Conservation (phyloP, 2,329 filamentous ascomycete species). For the Byssochlamys sp. region DNA sequence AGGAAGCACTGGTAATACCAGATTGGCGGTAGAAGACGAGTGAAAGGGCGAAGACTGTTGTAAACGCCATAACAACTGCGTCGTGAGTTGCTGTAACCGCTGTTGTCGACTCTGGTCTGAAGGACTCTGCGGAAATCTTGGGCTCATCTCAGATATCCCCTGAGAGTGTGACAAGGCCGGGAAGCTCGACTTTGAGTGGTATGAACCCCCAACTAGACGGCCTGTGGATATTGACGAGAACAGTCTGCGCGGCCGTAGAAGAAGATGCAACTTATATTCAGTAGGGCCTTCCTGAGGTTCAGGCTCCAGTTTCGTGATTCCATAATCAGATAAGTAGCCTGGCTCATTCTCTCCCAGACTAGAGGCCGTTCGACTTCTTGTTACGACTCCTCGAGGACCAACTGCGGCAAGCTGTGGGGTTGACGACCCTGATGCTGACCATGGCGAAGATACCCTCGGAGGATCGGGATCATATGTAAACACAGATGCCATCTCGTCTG, state of each 20-base stretch:
- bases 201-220: slow-evolving; percentile 42
- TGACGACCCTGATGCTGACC: slow-evolving; percentile 53
- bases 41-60: slow-evolving; percentile 93
- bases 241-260: slow-evolving; percentile 66
- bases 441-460: slow-evolving; percentile 79
- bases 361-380: slow-evolving; percentile 20
- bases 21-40: slow-evolving; percentile 63
- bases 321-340: slow-evolving; percentile 44
- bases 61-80: slow-evolving; percentile 84
- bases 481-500: slow-evolving; percentile 67
- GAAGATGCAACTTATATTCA: slow-evolving; percentile 90
- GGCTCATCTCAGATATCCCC: slow-evolving; percentile 21
- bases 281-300: slow-evolving; percentile 91
- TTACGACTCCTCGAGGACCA: slow-evolving; percentile 14
- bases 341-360: slow-evolving; percentile 33
- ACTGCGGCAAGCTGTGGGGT: slow-evolving; percentile 26
- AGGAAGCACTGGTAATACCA: slow-evolving; percentile 66
- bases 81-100: slow-evolving; percentile 81
- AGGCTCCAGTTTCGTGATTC: slow-evolving; percentile 67
- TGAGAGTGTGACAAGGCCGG: slow-evolving; percentile 14
- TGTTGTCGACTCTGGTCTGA: slow-evolving; percentile 67
- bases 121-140: slow-evolving; percentile 34
- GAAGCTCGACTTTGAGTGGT: slow-evolving; percentile 32
- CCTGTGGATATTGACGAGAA: slow-evolving; percentile 65
- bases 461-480: slow-evolving; percentile 91